Conservation (phyloP, 805 yeast genomes). For the Yamadazyma ubonensis region DNA sequence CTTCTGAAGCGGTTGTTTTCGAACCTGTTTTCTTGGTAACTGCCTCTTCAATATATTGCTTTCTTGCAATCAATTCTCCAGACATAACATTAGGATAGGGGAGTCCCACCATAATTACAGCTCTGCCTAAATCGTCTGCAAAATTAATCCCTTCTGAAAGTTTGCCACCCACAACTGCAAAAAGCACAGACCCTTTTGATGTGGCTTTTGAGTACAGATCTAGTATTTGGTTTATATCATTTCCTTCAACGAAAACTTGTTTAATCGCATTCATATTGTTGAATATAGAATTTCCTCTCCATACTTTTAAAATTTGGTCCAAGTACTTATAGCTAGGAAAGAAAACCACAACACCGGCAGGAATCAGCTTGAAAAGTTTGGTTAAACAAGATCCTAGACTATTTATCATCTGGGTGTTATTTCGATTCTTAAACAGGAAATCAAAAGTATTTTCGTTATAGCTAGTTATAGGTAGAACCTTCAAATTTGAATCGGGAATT, state of each 20-base stretch:
- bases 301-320: conserved; percentile 45
- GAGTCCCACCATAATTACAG: conserved; percentile 80
- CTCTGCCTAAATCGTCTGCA: conserved; percentile 82
- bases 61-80: conserved; percentile 75
- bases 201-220: conserved; percentile 47
- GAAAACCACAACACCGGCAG: conserved; percentile 77
- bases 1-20: conserved; percentile 42
- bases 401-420: conserved; percentile 42
- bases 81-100: conserved; percentile 86
- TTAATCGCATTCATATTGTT: conserved; percentile 40
- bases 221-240: conserved; percentile 47
- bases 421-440: conserved; percentile 69
- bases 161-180: conserved; percentile 91
- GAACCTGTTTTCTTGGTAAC: conserved; percentile 51
- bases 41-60: conserved; percentile 57
- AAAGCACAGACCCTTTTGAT: conserved; percentile 58
- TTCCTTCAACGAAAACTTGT: conserved; percentile 52
- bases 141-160: conserved; percentile 93
- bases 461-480: conserved; percentile 52
- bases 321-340: conserved; percentile 83
- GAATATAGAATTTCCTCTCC: conserved; percentile 47
- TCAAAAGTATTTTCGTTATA: conserved; percentile 39
- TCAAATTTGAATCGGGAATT: conserved; percentile 66
- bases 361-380: conserved; percentile 46
- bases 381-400: conserved; percentile 52